Base-by-base conservation (phyloP, 495 filamentous ascomycete species). In the Penicilliopsis zonata region DNA sequence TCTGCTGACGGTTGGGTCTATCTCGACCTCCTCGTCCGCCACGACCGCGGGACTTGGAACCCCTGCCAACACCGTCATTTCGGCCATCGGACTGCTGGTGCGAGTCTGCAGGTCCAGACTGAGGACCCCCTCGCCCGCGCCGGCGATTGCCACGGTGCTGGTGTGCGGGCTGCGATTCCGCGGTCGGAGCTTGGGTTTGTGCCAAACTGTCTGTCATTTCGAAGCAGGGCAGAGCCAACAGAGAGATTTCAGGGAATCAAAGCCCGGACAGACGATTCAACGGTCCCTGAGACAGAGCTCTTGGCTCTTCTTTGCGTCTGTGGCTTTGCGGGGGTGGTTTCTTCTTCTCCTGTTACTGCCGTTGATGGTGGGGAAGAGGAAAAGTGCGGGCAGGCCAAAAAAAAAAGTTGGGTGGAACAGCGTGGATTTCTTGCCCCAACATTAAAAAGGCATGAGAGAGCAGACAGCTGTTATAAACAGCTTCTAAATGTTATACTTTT, bases 151-250 rank as follows among this genome's bases (percentile, higher is more conserved):
- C 57, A 40, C 55, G 57, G 30, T 36, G 43, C 18, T 48, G 49
- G 44, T 42, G 7, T 3, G 28, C 16, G 6, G 17, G 38, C 44
- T 57, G 47, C 31, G 53, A 48, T 25, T 38, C 47, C 25, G 49
- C 36, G 18, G 42, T 31, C 21, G 33, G 43, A 18, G 52, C 19
- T 5, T 4, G 5, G 14, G 25, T 13, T 9, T 27, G 25, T n/a
- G 50, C 35, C 30, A 51, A 45, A 30, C 46, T 44, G 23, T 63
- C 59, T 43, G 59, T 50, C 59, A 63, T 63, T 30, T n/a, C n/a
- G n/a, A n/a, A n/a, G n/a, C n/a, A n/a, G n/a, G n/a, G n/a, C n/a
- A n/a, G n/a, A n/a, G n/a, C n/a, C n/a, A n/a, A n/a, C n/a, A n/a
- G 46, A 32, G 36, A 30, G 34, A 15, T 42, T 14, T 24, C 22